phyloP scores from a whole-genome alignment of 768 basidiomycete genomes.

The Boletus speciosus region DNA sequence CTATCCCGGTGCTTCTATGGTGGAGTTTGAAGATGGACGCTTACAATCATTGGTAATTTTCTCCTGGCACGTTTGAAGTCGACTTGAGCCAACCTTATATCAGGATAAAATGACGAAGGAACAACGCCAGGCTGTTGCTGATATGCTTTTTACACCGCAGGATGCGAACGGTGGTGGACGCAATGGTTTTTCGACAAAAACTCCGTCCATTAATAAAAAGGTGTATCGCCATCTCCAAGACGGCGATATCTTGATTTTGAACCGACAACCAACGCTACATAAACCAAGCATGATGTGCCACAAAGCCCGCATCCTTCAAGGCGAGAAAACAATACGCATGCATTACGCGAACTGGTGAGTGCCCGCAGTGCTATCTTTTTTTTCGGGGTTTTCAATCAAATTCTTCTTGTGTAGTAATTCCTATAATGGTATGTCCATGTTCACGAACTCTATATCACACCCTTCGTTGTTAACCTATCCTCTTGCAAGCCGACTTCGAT shows the following conservation, averaged over 20 bases:
- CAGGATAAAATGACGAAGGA: conserved; percentile 86
- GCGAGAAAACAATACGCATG: conserved; percentile 99
- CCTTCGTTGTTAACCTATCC: conserved; percentile 5
- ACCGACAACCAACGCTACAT: conserved; percentile 97
- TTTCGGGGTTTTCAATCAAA: conserved; percentile 10
- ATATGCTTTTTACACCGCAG: conserved; percentile 90
- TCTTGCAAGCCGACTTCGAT: conserved; percentile 75
- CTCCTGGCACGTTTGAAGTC: neutral
- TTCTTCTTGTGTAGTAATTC: conserved; percentile 65
- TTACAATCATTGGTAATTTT: conserved; percentile 69
- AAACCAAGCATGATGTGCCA: conserved; percentile 99
- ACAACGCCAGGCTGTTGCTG: conserved; percentile 91
- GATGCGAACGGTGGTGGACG: conserved; percentile 49
- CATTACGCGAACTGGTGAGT: conserved; percentile 98
- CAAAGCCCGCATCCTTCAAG: conserved; percentile 83
- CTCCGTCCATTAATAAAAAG: conserved; percentile 88
- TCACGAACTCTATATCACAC: conserved; percentile 1
- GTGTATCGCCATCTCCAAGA: conserved; percentile 93
- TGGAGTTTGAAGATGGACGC: conserved; percentile 93
- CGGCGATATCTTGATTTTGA: conserved; percentile 93
- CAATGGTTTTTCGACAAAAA: conserved; percentile 69
- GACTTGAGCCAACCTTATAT: conserved; percentile 2
- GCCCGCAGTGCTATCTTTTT: neutral
- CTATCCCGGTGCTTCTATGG: conserved; percentile 91
- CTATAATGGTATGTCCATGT: conserved; percentile 72